phyloP scores from a whole-genome alignment of 73 alveolate genomes.

The Diophrys sp. region DNA sequence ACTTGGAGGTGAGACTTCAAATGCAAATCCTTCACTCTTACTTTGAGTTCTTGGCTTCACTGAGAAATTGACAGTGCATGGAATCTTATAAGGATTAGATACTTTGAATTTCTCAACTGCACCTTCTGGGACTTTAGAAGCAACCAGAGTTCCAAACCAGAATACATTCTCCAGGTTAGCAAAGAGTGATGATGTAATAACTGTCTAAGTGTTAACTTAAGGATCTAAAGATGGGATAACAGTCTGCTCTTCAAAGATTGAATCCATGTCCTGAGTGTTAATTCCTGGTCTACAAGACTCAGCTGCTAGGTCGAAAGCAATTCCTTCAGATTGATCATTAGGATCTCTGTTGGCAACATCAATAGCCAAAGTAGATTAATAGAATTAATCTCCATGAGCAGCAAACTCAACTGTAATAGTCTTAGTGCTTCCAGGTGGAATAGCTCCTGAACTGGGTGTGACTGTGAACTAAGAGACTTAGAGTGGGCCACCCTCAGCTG shows the following conservation, averaged over 20 bases:
- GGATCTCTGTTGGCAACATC: slow-evolving; percentile 97
- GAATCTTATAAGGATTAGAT: slow-evolving; percentile 93
- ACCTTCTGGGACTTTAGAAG: slow-evolving; percentile 97
- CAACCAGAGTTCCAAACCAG: slow-evolving; percentile 97
- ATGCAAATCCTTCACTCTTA: slow-evolving; percentile 97
- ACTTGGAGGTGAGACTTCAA: slow-evolving; percentile 87
- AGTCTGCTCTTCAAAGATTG: slow-evolving; percentile 97
- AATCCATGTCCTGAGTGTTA: slow-evolving; percentile 91
- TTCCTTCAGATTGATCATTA: slow-evolving; percentile 93
- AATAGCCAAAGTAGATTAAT: slow-evolving; percentile 90
- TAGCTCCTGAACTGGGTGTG: slow-evolving; percentile 88
- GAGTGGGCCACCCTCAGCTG: slow-evolving; percentile 87
- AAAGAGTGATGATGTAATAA: slow-evolving; percentile 88
- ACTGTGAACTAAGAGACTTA: slow-evolving; percentile 91
- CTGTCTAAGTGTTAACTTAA: slow-evolving; percentile 79
- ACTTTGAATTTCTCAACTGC: slow-evolving; percentile 96
- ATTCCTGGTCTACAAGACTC: slow-evolving; percentile 99
- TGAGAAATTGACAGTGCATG: slow-evolving; percentile 81
- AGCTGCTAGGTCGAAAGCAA: slow-evolving; percentile 94
- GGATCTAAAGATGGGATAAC: slow-evolving; percentile 94
- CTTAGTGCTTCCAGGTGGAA: slow-evolving; percentile 90
- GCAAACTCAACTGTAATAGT: slow-evolving; percentile 86
- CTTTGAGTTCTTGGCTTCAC: slow-evolving; percentile 94
- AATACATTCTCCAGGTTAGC: slow-evolving; percentile 93
- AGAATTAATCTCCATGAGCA: slow-evolving; percentile 94